Evolutionary conservation across 148 eudicot genomes (phyloP), one percentile per base, ranked within the genome.

Genomic region (Dysphania ambrosioides): DNA sequence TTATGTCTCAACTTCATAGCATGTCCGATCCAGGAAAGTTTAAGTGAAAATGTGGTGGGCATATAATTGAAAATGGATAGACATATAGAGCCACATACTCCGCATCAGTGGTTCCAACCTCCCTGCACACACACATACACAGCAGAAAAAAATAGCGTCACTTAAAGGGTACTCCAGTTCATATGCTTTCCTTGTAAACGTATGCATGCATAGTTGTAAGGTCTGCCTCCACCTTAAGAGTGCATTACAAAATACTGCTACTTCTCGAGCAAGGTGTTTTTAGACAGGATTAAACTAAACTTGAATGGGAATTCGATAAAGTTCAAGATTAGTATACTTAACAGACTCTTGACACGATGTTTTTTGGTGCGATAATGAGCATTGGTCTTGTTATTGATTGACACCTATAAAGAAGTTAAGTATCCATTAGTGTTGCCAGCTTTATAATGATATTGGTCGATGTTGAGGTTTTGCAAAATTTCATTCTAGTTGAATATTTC

Each of bases 171-270:
- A 71, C 75, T 71, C 80, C 2, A 35, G 57, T 23, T 55, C 5
- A 10, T 5, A 26, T 5, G 35, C 31, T n/a, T 15, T 72, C 32
- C 42, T 51, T 65, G n/a, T 40, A 19, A 36, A 26, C 31, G 18
- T 58, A 66, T 47, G 66, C 61, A 41, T 80, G 72, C 79, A 65
- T 66, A 31, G 82, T 75, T 80, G 75, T 53, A 71, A 75, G 68
- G 79, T 80, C 83, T 31, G 58, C 56, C 5, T 80, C 83, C 62
- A 21, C 71, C n/a, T 64, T 29, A 80, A 63, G 79, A 80, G 72
- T 79, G 82, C 71, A 49, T 79, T 79, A 56, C 75, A 79, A 75
- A 36, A 73, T 75, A 79, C 78, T 75, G 18, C 71, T 79, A 70
- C 36, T 64, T 35, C 42, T 23, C 65, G 21, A 61, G 35, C 65